Conservation (phyloP, 176 grass and related monocot species). For the Cenchrus purpureus region DNA sequence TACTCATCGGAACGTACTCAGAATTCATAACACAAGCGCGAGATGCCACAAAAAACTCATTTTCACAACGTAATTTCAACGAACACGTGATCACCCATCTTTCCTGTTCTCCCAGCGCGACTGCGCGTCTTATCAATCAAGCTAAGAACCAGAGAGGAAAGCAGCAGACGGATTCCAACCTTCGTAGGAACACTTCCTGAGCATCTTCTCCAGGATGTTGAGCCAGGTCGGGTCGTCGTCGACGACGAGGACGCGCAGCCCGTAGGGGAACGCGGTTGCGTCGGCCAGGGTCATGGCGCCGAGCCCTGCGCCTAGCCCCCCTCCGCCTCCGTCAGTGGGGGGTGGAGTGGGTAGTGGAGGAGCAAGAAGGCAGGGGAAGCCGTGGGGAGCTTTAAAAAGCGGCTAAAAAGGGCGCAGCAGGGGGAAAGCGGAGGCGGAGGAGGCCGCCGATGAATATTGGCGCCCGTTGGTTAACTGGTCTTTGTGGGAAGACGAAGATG, state of each 20-base stretch:
- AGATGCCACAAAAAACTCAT: neutral
- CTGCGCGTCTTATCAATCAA: neutral
- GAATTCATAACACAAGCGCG: neutral
- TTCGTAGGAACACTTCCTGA: slow-evolving; percentile 97
- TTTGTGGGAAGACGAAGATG: no score
- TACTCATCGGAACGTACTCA: slow-evolving; percentile 13
- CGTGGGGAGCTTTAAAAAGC: slow-evolving; percentile 47
- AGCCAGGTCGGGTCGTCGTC: slow-evolving; percentile 98
- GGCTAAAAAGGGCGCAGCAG: slow-evolving; percentile 48
- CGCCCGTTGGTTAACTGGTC: slow-evolving; percentile 46
- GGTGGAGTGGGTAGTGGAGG: slow-evolving; percentile 32
- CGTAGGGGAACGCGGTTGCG: slow-evolving; percentile 78
- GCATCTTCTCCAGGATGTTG: slow-evolving; percentile 99
- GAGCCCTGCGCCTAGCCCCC: slow-evolving; percentile 27
- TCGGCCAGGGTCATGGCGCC: slow-evolving; percentile 50
- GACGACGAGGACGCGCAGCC: slow-evolving; percentile 94
- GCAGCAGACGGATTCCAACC: slow-evolving; percentile 58
- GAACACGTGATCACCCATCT: slow-evolving; percentile 6
- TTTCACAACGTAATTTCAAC: slow-evolving; percentile 31
- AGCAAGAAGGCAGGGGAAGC: slow-evolving; percentile 29
- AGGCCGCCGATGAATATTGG: slow-evolving; percentile 52
- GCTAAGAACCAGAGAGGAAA: slow-evolving; percentile 27
- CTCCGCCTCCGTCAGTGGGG: neutral
- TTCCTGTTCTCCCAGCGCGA: neutral
- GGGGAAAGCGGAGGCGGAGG: slow-evolving; percentile 37